Conservation (phyloP, 2,329 filamentous ascomycete genomes). For the Penicillium olsonii region DNA sequence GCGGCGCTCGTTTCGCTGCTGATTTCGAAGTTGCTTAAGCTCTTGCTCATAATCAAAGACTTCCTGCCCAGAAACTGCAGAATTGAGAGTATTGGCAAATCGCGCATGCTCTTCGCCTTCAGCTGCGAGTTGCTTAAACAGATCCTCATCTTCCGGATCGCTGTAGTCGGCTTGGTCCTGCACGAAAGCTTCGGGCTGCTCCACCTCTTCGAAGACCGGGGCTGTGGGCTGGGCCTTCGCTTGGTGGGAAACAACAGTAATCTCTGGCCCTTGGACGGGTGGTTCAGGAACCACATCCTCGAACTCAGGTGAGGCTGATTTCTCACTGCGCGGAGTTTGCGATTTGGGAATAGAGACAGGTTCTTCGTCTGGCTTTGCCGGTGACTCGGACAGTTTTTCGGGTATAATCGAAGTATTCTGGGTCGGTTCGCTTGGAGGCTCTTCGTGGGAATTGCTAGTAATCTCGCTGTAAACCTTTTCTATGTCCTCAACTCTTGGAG, state of each 20-base stretch:
- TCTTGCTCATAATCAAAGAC: constrained; percentile 82
- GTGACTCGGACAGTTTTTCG: not conserved
- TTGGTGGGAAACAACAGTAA: constrained; percentile 28
- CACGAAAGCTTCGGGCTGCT: constrained; percentile 28
- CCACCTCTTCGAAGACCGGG: constrained; percentile 7
- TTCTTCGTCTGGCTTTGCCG: not conserved
- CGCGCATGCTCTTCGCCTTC: constrained; percentile 93
- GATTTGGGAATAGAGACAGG: not conserved
- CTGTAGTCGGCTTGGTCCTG: constrained; percentile 66
- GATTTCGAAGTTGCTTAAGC: constrained; percentile 80
- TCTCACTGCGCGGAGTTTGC: constrained; percentile 15
- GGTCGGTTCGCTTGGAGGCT: not conserved
- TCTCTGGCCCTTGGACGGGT: constrained; percentile 8
- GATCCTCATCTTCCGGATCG: constrained; percentile 88
- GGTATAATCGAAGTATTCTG: not conserved
- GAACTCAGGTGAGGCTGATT: constrained; percentile 52
- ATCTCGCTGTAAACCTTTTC: constrained; percentile 5
- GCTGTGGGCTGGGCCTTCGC: constrained; percentile 3
- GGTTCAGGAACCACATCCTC: constrained; percentile 50
- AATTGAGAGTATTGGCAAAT: constrained; percentile 85
- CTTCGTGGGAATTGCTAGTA: not conserved
- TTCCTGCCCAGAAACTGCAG: constrained; percentile 69
- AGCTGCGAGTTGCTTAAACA: constrained; percentile 79
- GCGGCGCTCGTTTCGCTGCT: constrained; percentile 93
- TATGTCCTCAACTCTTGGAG: not conserved